These are phyloP conservation scores for Marasmius fiardii DNA, from an alignment of 1,284 basidiomycete species.

Conservation along the genomic window DNA sequence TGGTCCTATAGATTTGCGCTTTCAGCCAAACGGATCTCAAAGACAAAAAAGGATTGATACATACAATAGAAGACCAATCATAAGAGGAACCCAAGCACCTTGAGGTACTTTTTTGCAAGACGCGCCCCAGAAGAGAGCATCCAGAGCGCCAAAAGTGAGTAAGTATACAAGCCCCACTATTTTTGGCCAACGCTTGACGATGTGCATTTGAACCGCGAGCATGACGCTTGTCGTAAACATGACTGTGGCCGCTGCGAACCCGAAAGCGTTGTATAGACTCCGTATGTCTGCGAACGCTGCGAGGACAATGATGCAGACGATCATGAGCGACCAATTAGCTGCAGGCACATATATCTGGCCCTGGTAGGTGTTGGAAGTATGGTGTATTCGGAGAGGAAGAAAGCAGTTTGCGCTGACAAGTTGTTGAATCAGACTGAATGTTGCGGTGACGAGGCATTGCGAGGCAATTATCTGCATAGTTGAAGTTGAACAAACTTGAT, in stretches of 20 bases:
- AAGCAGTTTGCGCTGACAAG: conserved; percentile 58
- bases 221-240: conserved; percentile 60
- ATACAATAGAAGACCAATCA: conserved; percentile 49
- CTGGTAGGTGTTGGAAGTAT: conserved; percentile 57
- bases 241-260: conserved; percentile 61
- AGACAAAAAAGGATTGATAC: conserved; percentile 15
- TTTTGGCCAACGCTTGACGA: conserved; percentile 48
- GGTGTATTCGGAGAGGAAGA: conserved; percentile 53
- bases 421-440: conserved; percentile 64
- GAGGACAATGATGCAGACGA: conserved; percentile 53
- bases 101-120: conserved; percentile 56
- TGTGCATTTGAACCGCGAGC: conserved; percentile 54
- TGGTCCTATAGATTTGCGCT: conserved; percentile 25
- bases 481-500: background rate
- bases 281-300: conserved; percentile 53
- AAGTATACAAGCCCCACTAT: conserved; percentile 47
- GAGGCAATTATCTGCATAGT: conserved; percentile 54
- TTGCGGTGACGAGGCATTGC: conserved; percentile 68
- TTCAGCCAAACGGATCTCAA: background rate
- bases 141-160: conserved; percentile 57
- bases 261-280: conserved; percentile 45
- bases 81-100: conserved; percentile 63
- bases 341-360: conserved; percentile 66
- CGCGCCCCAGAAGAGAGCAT: conserved; percentile 63
- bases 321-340: conserved; percentile 56